Conservation (phyloP, 2,329 filamentous ascomycete genomes). For the Blastomyces gilchristii region DNA sequence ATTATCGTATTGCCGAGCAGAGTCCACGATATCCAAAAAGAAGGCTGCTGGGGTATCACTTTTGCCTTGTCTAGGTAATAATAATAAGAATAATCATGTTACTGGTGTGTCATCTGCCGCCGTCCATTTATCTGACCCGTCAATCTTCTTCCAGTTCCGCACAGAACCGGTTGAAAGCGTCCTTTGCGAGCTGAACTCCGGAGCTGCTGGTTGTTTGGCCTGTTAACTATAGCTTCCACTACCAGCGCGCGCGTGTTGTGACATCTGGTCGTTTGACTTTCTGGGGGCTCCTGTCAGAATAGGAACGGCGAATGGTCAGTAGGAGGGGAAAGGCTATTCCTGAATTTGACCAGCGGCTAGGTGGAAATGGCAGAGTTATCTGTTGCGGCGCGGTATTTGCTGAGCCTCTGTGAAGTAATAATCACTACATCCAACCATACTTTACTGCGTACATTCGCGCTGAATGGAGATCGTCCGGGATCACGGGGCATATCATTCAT, state of each 20-base stretch:
- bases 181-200: background rate
- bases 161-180: conserved; percentile 2
- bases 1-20: conserved; percentile 2
- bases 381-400: background rate
- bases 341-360: background rate
- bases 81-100: too few species aligned
- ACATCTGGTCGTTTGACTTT: conserved; percentile 1
- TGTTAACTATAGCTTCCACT: background rate
- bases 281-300: background rate
- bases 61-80: too few species aligned
- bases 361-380: background rate
- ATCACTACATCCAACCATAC: background rate
- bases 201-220: background rate
- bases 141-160: background rate
- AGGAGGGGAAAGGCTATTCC: background rate
- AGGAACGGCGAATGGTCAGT: background rate
- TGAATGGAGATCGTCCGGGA: background rate
- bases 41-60: too few species aligned
- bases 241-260: background rate
- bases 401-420: background rate
- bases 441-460: background rate
- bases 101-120: background rate
- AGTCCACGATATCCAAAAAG: too few species aligned
- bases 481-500: background rate
- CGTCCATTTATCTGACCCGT: background rate